Conservation (phyloP, 352 stramenopile species). For the Paralagenidium karlingii region DNA sequence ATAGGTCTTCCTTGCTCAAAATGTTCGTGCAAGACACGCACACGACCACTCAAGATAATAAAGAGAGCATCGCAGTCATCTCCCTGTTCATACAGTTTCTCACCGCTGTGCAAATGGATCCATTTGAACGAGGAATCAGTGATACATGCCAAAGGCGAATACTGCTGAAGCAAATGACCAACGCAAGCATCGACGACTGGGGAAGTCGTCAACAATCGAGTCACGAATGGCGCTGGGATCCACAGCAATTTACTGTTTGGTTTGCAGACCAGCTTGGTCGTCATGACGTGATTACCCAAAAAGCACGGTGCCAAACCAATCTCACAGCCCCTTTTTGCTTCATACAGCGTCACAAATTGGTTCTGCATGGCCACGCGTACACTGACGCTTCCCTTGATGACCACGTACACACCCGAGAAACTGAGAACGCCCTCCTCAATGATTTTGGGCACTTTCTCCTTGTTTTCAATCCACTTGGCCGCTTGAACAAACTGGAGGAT, state of each 20-base stretch:
- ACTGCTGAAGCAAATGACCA: conserved; percentile 53
- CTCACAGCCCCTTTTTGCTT: conserved; percentile 41
- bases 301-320: conserved; percentile 57
- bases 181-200: conserved; percentile 37
- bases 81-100: conserved; percentile 64
- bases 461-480: no score
- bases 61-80: conserved; percentile 72
- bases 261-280: conserved; percentile 30
- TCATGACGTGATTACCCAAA: conserved; percentile 23
- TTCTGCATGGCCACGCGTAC: conserved; percentile 31
- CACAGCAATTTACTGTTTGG: conserved; percentile 29
- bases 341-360: conserved; percentile 32
- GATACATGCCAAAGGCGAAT: conserved; percentile 52
- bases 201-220: conserved; percentile 35
- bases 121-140: conserved; percentile 75
- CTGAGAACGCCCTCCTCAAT: conserved; percentile 5
- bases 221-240: conserved; percentile 44
- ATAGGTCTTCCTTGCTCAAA: conserved; percentile 38
- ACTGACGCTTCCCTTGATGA: conserved; percentile 38
- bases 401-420: conserved; percentile 33
- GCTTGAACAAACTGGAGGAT: no score
- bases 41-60: conserved; percentile 61
- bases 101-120: conserved; percentile 70
- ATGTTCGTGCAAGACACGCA: conserved; percentile 63
- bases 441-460: neutral